Base-by-base conservation (phyloP, 2,329 filamentous ascomycete genomes). In the Penicillium sp. region DNA sequence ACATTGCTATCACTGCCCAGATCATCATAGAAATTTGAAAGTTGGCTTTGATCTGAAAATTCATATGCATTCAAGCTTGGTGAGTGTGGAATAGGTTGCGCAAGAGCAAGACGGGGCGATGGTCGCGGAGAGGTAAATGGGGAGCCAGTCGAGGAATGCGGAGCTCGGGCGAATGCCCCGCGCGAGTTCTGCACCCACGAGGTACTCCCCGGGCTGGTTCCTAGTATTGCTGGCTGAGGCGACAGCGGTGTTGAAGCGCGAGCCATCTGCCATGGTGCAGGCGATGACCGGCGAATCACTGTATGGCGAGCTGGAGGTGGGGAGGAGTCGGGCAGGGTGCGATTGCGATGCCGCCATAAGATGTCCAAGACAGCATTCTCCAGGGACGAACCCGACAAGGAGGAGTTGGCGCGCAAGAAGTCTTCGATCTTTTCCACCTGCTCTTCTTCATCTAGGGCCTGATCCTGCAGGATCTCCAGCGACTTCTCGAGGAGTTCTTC, bases 21-120 rank as follows among this genome's bases (percentile, higher is more conserved):
- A 71, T 98, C 93, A 60, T 93, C 93, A 74, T 96, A 94, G 63
- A 91, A 91, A 73, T 98, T 93, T 49, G 89, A 89, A 19, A 91
- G 88, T 7, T 92, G 90, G 53, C 88, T 91, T 22, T 89, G 85
- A 72, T 97, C 93, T 73, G 88, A 94, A 79, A 97, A 97, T 78
- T 97, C 92, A 80, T 98, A 99, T 58, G 93, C 92, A 80, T 96
- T 97, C 66, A 98, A 80, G 74, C 87, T 96, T 42, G 95, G 95
- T 71, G 93, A 97, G 78, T 98, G 92, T 4, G 95, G 95, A 70
- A 98, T 97, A 56, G 95, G 95, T 53, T 92, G 94, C 9, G 93
- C 92, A 75, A 96, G 90, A 47, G 92, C 92, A 58, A 98, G 88
- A 66, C 94, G 89, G 33, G 95, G 95, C 15, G 94, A 98, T 13